phyloP scores from a whole-genome alignment of 2,329 filamentous ascomycete genomes.

The Fusarium sp. region DNA sequence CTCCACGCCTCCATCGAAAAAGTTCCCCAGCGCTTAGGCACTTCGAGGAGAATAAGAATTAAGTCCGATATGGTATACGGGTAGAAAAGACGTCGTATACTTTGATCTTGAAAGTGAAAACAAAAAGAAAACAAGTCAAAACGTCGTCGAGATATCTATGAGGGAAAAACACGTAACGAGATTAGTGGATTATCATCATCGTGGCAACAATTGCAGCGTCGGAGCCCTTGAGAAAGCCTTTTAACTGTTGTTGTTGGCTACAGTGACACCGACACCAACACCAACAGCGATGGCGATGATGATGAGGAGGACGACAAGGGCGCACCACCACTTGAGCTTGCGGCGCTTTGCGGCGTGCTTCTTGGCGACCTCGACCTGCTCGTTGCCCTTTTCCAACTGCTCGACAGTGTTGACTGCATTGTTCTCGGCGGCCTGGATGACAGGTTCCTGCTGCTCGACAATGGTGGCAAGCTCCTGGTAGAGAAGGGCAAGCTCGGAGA shows the following conservation, averaged over 20 bases:
- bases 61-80: conserved; percentile 39
- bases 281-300: conserved; percentile 65
- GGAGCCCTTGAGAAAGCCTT: conserved; percentile 1
- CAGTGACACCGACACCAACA: conserved; percentile 63
- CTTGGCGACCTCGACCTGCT: conserved; percentile 75
- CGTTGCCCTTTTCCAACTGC: conserved; percentile 75
- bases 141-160: conserved; percentile 42
- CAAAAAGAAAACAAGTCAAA: conserved; percentile 14
- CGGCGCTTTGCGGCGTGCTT: conserved; percentile 72
- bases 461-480: conserved; percentile 81
- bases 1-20: conserved; percentile 21
- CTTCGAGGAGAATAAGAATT: conserved; percentile 40
- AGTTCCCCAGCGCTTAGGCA: conserved; percentile 28
- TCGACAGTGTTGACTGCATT: conserved; percentile 73
- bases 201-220: conserved; percentile 6
- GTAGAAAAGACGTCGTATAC: conserved; percentile 27
- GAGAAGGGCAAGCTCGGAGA: conserved; percentile 74
- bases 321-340: conserved; percentile 85
- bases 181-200: conserved; percentile 26
- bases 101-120: conserved; percentile 16
- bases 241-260: conserved; percentile 47
- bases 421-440: conserved; percentile 70
- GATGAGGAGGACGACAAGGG: conserved; percentile 70
- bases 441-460: conserved; percentile 76
- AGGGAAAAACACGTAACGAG: conserved; percentile 25